phyloP scores from a whole-genome alignment of 2,329 filamentous ascomycete genomes.

The Sclerotinia glacialis region DNA sequence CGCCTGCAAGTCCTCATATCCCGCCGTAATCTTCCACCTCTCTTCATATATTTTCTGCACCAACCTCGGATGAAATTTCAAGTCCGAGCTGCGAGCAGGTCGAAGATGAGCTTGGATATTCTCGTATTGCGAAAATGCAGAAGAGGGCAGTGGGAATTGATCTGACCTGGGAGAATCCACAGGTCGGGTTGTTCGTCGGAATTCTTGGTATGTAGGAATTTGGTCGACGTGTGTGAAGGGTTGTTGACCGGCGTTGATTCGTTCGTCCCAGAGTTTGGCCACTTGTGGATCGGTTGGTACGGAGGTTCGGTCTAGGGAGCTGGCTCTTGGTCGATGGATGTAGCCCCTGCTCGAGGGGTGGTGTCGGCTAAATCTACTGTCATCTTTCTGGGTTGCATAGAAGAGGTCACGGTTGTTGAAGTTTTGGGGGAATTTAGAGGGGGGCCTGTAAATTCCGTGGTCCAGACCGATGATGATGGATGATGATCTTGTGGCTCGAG shows the following conservation, averaged over 20 bases:
- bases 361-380: neutral
- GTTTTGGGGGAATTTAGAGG: neutral
- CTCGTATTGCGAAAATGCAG: neutral
- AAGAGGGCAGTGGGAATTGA: neutral
- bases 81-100: neutral
- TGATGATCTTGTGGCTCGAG: neutral
- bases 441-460: neutral
- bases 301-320: neutral
- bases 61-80: neutral
- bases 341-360: neutral
- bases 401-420: neutral
- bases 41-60: slow-evolving; percentile 1
- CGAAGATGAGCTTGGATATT: neutral
- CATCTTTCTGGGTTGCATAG: slow-evolving; percentile 10
- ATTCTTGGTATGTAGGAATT: slow-evolving; percentile 6
- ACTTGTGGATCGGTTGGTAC: neutral
- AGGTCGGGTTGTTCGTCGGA: neutral
- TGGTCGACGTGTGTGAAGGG: neutral
- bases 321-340: neutral
- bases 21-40: neutral
- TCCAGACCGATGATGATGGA: neutral
- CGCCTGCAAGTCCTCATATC: neutral
- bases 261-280: neutral
- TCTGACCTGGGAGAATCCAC: neutral
- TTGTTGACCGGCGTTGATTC: neutral